Conservation (phyloP, 345 rosid species). For the Populus euphratica region DNA sequence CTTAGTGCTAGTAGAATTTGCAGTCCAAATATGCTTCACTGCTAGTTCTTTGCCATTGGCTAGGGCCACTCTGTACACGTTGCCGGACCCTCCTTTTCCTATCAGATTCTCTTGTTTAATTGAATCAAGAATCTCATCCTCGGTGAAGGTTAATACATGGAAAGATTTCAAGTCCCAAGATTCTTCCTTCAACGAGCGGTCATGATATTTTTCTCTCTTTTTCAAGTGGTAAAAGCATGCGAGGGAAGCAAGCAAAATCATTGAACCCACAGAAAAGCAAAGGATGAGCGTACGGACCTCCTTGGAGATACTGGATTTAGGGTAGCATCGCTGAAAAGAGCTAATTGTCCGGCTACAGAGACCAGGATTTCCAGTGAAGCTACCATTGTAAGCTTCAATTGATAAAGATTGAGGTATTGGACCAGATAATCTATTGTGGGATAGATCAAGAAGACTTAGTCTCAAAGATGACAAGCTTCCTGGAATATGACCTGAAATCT, state of each 20-base stretch:
- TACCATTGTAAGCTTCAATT: constrained; percentile 59
- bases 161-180: constrained; percentile 83
- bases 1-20: constrained; percentile 28
- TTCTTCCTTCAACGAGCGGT: constrained; percentile 54
- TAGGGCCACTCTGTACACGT: constrained; percentile 67
- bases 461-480: constrained; percentile 59
- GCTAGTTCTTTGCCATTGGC: constrained; percentile 75
- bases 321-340: constrained; percentile 51
- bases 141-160: constrained; percentile 59
- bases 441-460: constrained; percentile 79
- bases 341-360: constrained; percentile 63
- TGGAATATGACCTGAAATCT: constrained; percentile 65
- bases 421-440: constrained; percentile 63
- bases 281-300: constrained; percentile 40
- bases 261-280: constrained; percentile 47
- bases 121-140: constrained; percentile 82
- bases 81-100: constrained; percentile 88
- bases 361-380: constrained; percentile 67
- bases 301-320: constrained; percentile 39
- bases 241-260: constrained; percentile 49
- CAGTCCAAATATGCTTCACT: constrained; percentile 69
- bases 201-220: constrained; percentile 47
- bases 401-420: constrained; percentile 63
- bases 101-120: constrained; percentile 80
- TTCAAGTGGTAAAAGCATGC: constrained; percentile 49